Evolutionary conservation across 805 yeast species (phyloP), one percentile per base, ranked within the genome.

Genomic region (Lachancea kluyveri): DNA sequence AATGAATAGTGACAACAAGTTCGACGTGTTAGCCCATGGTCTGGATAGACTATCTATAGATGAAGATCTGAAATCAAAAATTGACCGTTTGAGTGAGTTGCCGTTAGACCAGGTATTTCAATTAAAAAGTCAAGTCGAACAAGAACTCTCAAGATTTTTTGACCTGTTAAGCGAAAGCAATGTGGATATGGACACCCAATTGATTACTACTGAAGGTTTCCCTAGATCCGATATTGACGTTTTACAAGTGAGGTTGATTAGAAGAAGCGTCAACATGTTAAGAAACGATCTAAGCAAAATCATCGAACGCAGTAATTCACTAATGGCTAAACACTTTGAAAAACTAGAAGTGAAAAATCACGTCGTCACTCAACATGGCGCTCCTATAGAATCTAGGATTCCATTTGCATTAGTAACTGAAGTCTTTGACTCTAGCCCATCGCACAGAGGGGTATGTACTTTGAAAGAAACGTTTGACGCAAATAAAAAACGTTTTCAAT

Each of bases 181-280:
- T 8, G 75, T 66, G 3, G 77, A 72, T 42, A 77, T 85, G 84
- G 54, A 68, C 15, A 77, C 88, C 1, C 65, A 76, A 0, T 56
- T 90, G 36, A 57, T 83, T 2, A 73, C 80, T 0, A 37, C 47
- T 0, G 95, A 90, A 48, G 96, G 96, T 13, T 90, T 73, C 46
- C 98, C 98, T 1, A 62, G 96, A 25, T 55, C 65, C 11, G 96
- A 90, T 49, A 68, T 90, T 17, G 94, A 90, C 47, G 81, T 90
- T 4, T 74, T 86, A 2, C 70, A 70, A 31, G 65, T 86, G 8
- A 62, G 95, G 32, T 53, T 70, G 7, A 50, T 77, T 1, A 61
- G 96, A 37, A 70, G 76, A 7, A 71, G 70, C 46, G 74, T 88
- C 19, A 74, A 81, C 21, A 64, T 81, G 31, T 61, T 81, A 23